Evolutionary conservation across 345 rosid genomes (phyloP).

Genomic region (Kernera saxatilis): DNA sequence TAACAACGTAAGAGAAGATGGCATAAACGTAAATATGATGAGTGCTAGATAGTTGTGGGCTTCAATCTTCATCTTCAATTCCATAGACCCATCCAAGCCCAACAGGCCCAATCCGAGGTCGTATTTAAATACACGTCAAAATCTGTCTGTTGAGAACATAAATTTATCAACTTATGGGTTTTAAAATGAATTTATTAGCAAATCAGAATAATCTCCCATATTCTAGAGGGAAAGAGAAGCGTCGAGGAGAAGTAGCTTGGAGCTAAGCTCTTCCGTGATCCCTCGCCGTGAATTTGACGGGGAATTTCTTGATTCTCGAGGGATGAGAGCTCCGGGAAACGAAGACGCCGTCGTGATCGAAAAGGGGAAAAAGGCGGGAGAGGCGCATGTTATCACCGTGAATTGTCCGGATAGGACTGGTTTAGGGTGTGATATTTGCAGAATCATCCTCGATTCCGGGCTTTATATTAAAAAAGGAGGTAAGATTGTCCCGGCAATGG

Average conservation of each 20-base stretch:
- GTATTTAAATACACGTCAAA: too few relatives aligned
- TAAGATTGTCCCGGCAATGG: neutral
- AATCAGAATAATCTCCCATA: neutral
- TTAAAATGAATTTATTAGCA: neutral
- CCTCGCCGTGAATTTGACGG: neutral
- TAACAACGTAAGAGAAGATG: neutral
- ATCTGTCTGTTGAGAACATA: neutral
- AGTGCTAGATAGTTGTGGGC: neutral
- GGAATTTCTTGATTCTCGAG: neutral
- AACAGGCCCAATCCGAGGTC: too few relatives aligned
- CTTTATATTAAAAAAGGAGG: slow-evolving; percentile 78
- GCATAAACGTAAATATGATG: neutral
- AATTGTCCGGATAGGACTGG: slow-evolving; percentile 80
- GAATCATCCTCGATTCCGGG: slow-evolving; percentile 70
- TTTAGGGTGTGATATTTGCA: slow-evolving; percentile 71
- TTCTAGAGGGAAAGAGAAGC: slow-evolving; percentile 19
- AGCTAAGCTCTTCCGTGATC: neutral
- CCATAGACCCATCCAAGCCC: neutral
- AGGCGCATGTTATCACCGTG: slow-evolving; percentile 64
- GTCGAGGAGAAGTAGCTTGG: neutral
- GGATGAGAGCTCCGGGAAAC: slow-evolving; percentile 49
- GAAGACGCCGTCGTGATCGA: slow-evolving; percentile 57
- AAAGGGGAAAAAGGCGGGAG: slow-evolving; percentile 54
- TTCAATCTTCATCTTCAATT: neutral
- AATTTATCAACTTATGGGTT: neutral